These are phyloP conservation scores for Penicillium verhagenii DNA, from an alignment of 495 filamentous ascomycete genomes.

Conservation along the genomic window DNA sequence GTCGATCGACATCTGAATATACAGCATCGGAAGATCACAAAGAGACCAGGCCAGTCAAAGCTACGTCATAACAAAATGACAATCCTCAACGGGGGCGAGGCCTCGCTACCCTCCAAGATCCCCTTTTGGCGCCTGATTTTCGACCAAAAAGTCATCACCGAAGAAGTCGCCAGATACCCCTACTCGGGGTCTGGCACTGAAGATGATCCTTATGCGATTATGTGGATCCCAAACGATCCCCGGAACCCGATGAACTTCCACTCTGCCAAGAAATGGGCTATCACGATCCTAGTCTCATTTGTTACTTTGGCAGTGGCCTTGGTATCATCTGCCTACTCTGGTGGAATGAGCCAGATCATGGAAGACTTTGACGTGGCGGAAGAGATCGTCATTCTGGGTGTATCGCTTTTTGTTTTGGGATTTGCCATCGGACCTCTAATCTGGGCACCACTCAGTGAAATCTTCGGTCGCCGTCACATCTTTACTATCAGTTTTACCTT, in stretches of 20 bases:
- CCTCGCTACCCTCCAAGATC: constrained; percentile 26
- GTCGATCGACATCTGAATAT: background rate
- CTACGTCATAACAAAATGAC: constrained; percentile 7
- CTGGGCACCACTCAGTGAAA: constrained; percentile 59
- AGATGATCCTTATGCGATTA: constrained; percentile 67
- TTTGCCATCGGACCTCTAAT: constrained; percentile 41
- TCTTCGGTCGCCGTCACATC: constrained; percentile 65
- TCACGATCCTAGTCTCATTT: constrained; percentile 61
- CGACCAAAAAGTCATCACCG: constrained; percentile 50
- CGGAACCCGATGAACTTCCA: constrained; percentile 64
- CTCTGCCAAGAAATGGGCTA: constrained; percentile 59
- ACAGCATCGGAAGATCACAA: background rate
- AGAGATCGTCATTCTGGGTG: constrained; percentile 52
- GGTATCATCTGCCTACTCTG: constrained; percentile 69
- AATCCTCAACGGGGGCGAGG: constrained; percentile 15
- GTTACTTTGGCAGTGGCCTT: constrained; percentile 67
- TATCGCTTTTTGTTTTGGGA: constrained; percentile 54
- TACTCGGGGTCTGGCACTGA: constrained; percentile 66
- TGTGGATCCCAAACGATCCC: constrained; percentile 65
- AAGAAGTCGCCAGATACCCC: constrained; percentile 49
- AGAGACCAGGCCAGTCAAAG: background rate
- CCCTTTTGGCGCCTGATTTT: constrained; percentile 41
- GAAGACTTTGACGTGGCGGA: constrained; percentile 42
- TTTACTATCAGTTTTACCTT: constrained; percentile 61
- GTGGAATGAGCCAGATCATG: constrained; percentile 58